These are phyloP conservation scores for Jacaranda mimosifolia DNA, from an alignment of 257 asterid genomes.

Conservation along the genomic window DNA sequence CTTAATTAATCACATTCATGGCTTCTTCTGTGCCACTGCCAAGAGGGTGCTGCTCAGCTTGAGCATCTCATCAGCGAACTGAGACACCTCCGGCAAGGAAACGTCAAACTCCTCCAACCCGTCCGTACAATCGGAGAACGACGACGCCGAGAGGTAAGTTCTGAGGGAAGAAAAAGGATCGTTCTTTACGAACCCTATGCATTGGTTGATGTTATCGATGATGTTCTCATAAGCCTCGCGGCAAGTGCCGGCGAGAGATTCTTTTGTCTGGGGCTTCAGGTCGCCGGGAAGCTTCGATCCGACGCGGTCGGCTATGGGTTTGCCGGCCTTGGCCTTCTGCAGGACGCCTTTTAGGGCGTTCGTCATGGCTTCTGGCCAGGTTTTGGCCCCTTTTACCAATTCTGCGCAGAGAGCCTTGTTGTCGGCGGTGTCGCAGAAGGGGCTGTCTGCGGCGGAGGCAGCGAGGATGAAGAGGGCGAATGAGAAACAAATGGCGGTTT, in stretches of 20 bases:
- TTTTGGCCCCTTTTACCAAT: conserved; percentile 29
- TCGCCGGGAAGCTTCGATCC: conserved; percentile 25
- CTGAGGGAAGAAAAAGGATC: conserved; percentile 16
- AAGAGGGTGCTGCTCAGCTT: conserved; percentile 15
- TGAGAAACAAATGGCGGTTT: not conserved
- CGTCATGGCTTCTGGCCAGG: conserved; percentile 42
- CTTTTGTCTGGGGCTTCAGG: conserved; percentile 23
- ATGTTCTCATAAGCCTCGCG: conserved; percentile 18
- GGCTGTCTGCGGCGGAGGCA: not conserved
- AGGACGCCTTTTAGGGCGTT: conserved; percentile 32
- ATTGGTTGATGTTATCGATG: conserved; percentile 20
- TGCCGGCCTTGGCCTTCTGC: conserved; percentile 24
- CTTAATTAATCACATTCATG: not conserved
- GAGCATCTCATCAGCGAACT: conserved; percentile 3
- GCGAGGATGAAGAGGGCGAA: not conserved
- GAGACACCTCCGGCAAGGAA: conserved; percentile 31
- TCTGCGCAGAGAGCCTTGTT: conserved; percentile 36
- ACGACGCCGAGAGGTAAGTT: conserved; percentile 18
- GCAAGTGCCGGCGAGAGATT: conserved; percentile 29
- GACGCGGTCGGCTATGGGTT: conserved; percentile 23
- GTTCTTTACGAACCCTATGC: conserved; percentile 27
- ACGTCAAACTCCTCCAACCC: conserved; percentile 22
- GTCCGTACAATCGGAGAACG: conserved; percentile 34
- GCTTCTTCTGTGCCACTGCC: conserved; percentile 23
- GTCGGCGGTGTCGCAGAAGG: conserved; percentile 34